Conservation (phyloP, 306 rosid genomes). For the Prunus fruticosa region DNA sequence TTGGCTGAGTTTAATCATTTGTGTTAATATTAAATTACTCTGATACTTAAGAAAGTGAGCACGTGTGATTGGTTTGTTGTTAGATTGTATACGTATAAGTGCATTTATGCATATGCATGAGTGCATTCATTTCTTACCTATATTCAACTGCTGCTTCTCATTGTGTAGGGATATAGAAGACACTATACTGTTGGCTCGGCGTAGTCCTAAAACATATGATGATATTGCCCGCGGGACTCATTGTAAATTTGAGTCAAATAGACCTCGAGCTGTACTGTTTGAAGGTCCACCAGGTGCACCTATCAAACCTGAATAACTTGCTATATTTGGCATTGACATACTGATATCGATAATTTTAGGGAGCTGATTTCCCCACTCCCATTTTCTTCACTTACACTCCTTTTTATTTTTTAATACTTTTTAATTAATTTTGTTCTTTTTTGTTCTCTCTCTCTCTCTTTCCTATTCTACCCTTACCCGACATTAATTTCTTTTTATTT, state of each 20-base stretch:
- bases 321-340: background rate
- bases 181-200: conserved; percentile 75
- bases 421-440: too few relatives aligned
- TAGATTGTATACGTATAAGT: conserved; percentile 6
- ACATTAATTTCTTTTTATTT: too few relatives aligned
- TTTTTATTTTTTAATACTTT: too few relatives aligned
- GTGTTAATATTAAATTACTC: background rate
- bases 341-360: background rate
- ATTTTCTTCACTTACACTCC: too few relatives aligned
- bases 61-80: background rate
- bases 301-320: background rate
- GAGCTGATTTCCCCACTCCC: too few relatives aligned
- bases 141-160: conserved; percentile 10
- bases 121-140: background rate
- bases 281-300: conserved; percentile 93
- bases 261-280: conserved; percentile 90
- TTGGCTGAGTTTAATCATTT: conserved; percentile 9
- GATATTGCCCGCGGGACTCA: conserved; percentile 83
- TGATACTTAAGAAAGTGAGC: background rate
- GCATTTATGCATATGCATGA: conserved; percentile 3
- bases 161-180: conserved; percentile 79
- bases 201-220: conserved; percentile 80
- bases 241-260: conserved; percentile 77
- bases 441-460: too few relatives aligned
- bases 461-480: too few relatives aligned